These are phyloP conservation scores for Amanita jacksonii DNA, from an alignment of 768 basidiomycete genomes.

Conservation along the genomic window DNA sequence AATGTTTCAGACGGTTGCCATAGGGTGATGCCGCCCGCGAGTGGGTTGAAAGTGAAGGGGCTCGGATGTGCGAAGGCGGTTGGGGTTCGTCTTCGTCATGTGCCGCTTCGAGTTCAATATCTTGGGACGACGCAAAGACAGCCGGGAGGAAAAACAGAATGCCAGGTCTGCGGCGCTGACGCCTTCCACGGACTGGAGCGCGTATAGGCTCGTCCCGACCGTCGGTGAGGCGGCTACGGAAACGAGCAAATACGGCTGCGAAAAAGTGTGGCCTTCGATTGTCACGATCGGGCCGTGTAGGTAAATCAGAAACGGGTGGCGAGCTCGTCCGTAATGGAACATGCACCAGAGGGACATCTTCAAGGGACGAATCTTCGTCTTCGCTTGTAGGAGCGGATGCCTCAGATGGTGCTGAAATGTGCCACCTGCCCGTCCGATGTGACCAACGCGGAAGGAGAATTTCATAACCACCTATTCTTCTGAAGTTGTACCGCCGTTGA, in stretches of 20 bases:
- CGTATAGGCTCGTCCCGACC: conserved; percentile 31
- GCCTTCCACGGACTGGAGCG: conserved; percentile 38
- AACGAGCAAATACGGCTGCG: conserved; percentile 42
- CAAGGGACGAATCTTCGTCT: conserved; percentile 32
- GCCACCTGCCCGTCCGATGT: conserved; percentile 62
- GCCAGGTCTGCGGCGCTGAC: conserved; percentile 40
- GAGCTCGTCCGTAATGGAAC: conserved; percentile 51
- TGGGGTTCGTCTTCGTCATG: conserved; percentile 17
- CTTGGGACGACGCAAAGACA: conserved; percentile 50
- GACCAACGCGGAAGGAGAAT: conserved; percentile 70
- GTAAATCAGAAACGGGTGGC: conserved; percentile 32
- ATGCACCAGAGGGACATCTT: conserved; percentile 50
- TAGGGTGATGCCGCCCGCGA: conserved; percentile 9
- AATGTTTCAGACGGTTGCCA: conserved; percentile 1
- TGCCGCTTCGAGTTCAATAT: conserved; percentile 33
- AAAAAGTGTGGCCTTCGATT: conserved; percentile 37
- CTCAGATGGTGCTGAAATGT: conserved; percentile 42
- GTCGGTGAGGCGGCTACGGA: conserved; percentile 45
- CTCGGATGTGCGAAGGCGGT: conserved; percentile 2
- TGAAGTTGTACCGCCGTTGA: conserved; percentile 49
- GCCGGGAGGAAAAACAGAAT: conserved; percentile 79
- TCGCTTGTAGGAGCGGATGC: conserved; percentile 33
- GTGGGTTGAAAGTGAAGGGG: conserved; percentile 17
- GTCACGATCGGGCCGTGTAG: conserved; percentile 33
- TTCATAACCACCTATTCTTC: conserved; percentile 66